Evolutionary conservation across 148 eudicot species (phyloP), one percentile per base, ranked within the genome.

Genomic region (Agrostemma githago): DNA sequence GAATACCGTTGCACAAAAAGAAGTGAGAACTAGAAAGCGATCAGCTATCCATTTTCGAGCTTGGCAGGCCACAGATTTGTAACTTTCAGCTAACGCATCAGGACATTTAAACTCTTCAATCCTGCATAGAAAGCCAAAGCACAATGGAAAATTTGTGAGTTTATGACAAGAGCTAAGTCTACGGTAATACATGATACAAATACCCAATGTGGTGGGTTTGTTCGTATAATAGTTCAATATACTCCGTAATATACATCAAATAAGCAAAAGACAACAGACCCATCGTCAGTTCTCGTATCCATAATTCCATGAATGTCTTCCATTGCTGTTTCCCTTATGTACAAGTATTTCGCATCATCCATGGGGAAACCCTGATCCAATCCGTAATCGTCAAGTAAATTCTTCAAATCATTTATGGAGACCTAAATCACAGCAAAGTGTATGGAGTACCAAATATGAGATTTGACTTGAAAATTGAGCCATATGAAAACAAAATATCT

Each of bases 31-130:
- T 70, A 83, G 63, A 67, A 87, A 74, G 80, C 89, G 85, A 76
- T 82, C 74, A 46, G 84, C 73, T 72, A 89, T 82, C 99, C 99
- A 92, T 74, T 79, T 86, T 6, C 81, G 83, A 62, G 81, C 74
- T 43, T 58, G 72, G 79, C 99, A 95, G 64, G 81, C 72, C 54
- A 86, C 62, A 39, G 94, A 85, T 71, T 79, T 90, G 74, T 92
- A 92, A 74, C 48, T 80, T 69, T 81, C 86, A 19, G 83, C 94
- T 72, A 92, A 84, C 74, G 26, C 70, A 21, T 86, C 89, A 40
- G 97, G 96, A 76, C 99, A 95, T 80, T 86, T 92, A 17, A 88
- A 82, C 80, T 90, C 94, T 74, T 82, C 85, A 72, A 82, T 51
- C 84, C 99, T 95, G 84, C 77, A 85, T 54, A 42, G 17, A 46